A percentile compares a stretch with the other conserved stretches of the same genome.
Evolutionary conservation across 140 eudicot species (phyloP).

Genomic region (Stevia rebaudiana): DNA sequence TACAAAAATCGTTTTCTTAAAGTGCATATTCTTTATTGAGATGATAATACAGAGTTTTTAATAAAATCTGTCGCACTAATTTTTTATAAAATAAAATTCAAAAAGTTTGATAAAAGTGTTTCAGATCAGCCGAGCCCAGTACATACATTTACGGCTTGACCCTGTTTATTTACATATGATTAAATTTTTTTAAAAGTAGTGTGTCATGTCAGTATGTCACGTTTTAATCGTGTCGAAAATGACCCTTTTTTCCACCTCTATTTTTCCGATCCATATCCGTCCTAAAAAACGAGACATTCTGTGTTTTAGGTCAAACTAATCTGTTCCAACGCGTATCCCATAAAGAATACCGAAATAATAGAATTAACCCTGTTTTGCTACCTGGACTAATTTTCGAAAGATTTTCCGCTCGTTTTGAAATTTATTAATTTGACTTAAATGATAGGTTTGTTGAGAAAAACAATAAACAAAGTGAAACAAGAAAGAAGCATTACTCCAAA

Average conservation of each 20-base stretch:
- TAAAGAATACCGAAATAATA: no score
- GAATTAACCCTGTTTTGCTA: no score
- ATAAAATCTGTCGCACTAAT: background rate
- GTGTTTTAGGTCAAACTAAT: background rate
- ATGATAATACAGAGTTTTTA: background rate
- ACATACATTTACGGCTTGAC: background rate
- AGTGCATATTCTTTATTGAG: background rate
- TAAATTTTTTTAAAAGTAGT: background rate
- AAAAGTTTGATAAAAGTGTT: background rate
- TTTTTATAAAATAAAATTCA: background rate
- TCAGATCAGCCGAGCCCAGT: background rate
- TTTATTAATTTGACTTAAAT: background rate
- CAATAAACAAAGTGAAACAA: slow-evolving; percentile 83
- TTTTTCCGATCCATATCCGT: no score
- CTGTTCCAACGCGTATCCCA: background rate
- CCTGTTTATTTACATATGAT: background rate
- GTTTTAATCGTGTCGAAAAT: background rate
- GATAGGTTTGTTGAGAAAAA: slow-evolving; percentile 63
- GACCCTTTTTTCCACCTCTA: no score
- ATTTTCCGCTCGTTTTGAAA: no score
- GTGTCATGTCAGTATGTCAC: background rate
- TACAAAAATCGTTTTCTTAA: background rate
- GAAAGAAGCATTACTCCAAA: slow-evolving; percentile 92
- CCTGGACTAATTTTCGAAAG: no score
- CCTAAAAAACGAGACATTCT: no score